A percentile compares a stretch with the other conserved stretches of the same genome.
Conservation (phyloP, 2,329 filamentous ascomycete species). For the Cordyceps cateniannulata region DNA sequence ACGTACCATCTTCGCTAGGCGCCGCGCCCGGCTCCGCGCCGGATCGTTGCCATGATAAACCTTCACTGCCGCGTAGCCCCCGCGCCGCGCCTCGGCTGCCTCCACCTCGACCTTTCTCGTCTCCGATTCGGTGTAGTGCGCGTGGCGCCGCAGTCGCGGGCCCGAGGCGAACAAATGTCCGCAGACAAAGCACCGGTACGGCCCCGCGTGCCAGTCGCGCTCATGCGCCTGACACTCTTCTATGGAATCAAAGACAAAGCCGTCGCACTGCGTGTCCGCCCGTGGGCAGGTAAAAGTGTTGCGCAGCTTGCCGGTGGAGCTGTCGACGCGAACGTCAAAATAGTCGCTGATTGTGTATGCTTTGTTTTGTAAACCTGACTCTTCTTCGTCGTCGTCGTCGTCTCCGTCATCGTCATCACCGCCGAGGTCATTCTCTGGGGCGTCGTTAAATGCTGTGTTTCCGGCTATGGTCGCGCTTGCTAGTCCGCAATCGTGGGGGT, state of each 20-base stretch:
- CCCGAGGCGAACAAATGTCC: neutral
- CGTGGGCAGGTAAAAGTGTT: neutral
- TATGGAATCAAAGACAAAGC: neutral
- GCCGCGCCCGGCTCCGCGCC: neutral
- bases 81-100: neutral
- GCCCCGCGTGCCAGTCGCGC: slow-evolving; percentile 1
- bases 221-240: slow-evolving; percentile 6
- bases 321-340: neutral
- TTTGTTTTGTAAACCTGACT: neutral
- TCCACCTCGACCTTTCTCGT: neutral
- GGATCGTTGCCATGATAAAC: neutral
- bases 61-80: neutral
- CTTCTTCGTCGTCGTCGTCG: neutral
- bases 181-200: slow-evolving; percentile 6
- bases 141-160: neutral
- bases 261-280: slow-evolving; percentile 2
- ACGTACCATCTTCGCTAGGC: neutral
- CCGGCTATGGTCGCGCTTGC: neutral
- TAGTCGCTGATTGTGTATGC: neutral
- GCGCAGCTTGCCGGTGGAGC: neutral
- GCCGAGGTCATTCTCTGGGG: no score
- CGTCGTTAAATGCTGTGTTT: no score
- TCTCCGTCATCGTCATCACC: neutral
- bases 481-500: no score
- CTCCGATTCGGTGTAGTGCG: neutral